Conservation (phyloP, 2,329 filamentous ascomycete species). For the Pseudogymnoascus sp. region DNA sequence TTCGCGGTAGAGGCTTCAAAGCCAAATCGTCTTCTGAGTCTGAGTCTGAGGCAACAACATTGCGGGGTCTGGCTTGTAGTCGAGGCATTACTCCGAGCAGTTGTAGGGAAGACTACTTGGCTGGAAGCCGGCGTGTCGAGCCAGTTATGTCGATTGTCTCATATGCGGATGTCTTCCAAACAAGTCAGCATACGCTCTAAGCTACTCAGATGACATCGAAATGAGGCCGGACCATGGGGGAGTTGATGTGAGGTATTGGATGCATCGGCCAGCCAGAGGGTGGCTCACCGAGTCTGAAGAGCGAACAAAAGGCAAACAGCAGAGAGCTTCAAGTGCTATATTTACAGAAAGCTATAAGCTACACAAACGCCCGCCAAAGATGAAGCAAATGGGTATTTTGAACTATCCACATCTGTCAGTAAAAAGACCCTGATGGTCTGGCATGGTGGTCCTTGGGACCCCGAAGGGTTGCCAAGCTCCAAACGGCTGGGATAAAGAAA, state of each 20-base stretch:
- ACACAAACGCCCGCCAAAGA: background rate
- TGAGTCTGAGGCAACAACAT: background rate
- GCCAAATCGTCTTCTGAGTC: conserved; percentile 1
- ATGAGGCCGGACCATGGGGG: background rate
- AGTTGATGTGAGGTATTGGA: background rate
- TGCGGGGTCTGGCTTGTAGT: background rate
- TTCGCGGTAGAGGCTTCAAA: background rate
- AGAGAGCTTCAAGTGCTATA: background rate
- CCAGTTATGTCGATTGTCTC: conserved; percentile 1
- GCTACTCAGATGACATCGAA: background rate
- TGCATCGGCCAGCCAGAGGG: background rate
- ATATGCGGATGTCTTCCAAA: background rate
- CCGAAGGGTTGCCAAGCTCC: background rate
- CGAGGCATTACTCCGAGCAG: background rate
- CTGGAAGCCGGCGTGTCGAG: background rate
- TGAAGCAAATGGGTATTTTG: background rate
- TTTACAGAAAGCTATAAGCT: background rate
- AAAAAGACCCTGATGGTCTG: conserved; percentile 1
- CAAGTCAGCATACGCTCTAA: background rate
- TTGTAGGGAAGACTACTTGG: background rate
- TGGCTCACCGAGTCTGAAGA: background rate
- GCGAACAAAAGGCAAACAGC: background rate
- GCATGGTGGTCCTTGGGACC: background rate
- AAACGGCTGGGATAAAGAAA: background rate
- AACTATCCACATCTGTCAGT: conserved; percentile 5